Evolutionary conservation across 2,329 filamentous ascomycete genomes (phyloP), one percentile per base, ranked within the genome.

Genomic region (Grosmannia clavigera): DNA sequence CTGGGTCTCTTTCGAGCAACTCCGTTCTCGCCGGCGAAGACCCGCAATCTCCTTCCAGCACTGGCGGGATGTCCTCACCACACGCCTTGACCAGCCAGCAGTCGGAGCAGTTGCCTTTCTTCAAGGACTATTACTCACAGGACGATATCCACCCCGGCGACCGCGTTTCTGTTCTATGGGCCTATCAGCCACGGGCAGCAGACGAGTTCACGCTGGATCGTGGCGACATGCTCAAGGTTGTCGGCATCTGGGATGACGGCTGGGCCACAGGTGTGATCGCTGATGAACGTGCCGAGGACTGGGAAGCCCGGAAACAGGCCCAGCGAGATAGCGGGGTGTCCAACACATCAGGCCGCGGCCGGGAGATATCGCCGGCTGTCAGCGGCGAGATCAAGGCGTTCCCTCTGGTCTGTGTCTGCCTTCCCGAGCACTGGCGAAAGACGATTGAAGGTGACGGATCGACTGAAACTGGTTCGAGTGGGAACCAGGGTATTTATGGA

Each of bases 221-320:
- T 61, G 94, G 94, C 59, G 94, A 99, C 70, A 96, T 99, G 92
- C 81, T 99, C 68, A 97, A 96, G 75, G 86, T 99, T 16, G 87
- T 97, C 38, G 94, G 94, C 63, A 99, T 99, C 66, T 99, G 94
- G 94, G 94, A 99, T 68, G 94, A 99, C 71, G 94, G 94, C 55
- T 99, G 94, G 94, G 94, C 94, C 12, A 99, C 94, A 1, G 94
- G 94, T 67, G 81, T 96, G 60, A 80, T 95, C 69, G 76, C 95
- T 60, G 81, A 86, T 59, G 89, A 95, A 67, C 81, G 84, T 60
- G 91, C 91, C 2, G 92, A 97, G 63, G 90, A 96, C 64, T 96
- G 90, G 85, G 89, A 95, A 67, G 80, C 81, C 52, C 81, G 86
- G 64, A 82, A 84, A 67, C 85, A 88, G 68, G 77, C 84, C 40